These are phyloP conservation scores for Entophlyctis luteolus DNA, from an alignment of 192 early-diverging fungal genomes.

Conservation along the genomic window DNA sequence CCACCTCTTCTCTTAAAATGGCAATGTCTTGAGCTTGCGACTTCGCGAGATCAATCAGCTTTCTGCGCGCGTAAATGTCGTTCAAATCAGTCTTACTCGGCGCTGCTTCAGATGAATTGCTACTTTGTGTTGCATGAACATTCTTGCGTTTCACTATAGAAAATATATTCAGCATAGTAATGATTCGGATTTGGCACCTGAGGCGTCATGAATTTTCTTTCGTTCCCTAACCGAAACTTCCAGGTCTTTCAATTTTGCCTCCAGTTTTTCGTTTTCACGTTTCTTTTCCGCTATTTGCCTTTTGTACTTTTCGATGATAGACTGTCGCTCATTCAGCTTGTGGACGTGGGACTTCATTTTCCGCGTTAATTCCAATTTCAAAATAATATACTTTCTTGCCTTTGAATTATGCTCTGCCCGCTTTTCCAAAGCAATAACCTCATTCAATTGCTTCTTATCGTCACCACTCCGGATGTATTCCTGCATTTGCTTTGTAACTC, in stretches of 20 bases:
- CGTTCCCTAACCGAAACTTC: conserved; percentile 41
- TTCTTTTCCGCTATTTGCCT: conserved; percentile 42
- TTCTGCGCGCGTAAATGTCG: conserved; percentile 47
- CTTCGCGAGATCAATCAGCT: conserved; percentile 55
- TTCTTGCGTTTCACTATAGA: conserved; percentile 11
- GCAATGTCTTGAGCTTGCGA: conserved; percentile 62
- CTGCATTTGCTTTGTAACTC: conserved; percentile 64
- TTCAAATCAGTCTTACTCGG: conserved; percentile 25
- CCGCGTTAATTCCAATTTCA: not conserved
- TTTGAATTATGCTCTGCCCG: conserved; percentile 49
- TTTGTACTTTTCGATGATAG: conserved; percentile 29
- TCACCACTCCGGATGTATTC: conserved; percentile 58
- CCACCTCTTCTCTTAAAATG: conserved; percentile 54
- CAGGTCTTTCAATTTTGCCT: conserved; percentile 30
- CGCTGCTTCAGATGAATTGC: no score
- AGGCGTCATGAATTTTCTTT: conserved; percentile 38
- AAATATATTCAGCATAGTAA: not conserved
- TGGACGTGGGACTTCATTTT: conserved; percentile 38
- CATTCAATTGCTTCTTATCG: conserved; percentile 47
- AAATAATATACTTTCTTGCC: not conserved
- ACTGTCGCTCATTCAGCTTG: conserved; percentile 44
- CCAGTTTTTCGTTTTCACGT: conserved; percentile 42
- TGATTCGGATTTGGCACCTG: conserved; percentile 26
- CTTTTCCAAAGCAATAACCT: conserved; percentile 52
- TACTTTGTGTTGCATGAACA: not conserved